Evolutionary conservation across 2,329 filamentous ascomycete species (phyloP).

Genomic region (Lecanosticta acicola): DNA sequence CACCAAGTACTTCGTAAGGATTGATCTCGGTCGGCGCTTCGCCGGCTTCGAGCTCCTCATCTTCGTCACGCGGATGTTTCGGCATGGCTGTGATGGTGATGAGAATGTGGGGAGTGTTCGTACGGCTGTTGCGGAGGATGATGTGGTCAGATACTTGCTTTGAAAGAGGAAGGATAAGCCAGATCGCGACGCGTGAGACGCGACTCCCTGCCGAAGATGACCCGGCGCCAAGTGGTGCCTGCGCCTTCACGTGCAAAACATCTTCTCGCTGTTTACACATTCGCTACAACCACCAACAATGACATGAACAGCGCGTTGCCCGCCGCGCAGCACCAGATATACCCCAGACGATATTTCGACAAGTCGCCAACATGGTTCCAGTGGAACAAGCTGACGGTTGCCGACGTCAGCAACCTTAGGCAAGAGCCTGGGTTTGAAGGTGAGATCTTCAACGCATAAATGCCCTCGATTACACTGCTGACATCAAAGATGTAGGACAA

Average conservation of each 20-base stretch:
- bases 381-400: slow-evolving; percentile 57
- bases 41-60: slow-evolving; percentile 49
- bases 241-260: slow-evolving; percentile 4
- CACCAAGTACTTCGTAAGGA: slow-evolving; percentile 73
- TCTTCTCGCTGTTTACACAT: slow-evolving; percentile 5
- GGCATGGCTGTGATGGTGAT: slow-evolving; percentile 11
- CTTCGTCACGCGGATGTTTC: slow-evolving; percentile 16
- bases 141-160: too few relatives aligned
- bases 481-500: slow-evolving; percentile 40
- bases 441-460: background rate
- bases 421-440: slow-evolving; percentile 48
- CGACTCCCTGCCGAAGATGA: slow-evolving; percentile 2
- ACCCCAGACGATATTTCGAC: slow-evolving; percentile 56
- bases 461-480: background rate
- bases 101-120: background rate
- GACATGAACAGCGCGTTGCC: slow-evolving; percentile 32
- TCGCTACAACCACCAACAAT: slow-evolving; percentile 14
- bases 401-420: slow-evolving; percentile 50
- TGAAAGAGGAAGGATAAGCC: too few relatives aligned
- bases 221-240: slow-evolving; percentile 1
- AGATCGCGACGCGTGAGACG: slow-evolving; percentile 4
- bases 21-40: slow-evolving; percentile 63
- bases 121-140: background rate
- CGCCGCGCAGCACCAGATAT: slow-evolving; percentile 32
- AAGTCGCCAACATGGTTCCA: slow-evolving; percentile 56